Evolutionary conservation across 2,329 filamentous ascomycete genomes (phyloP), one percentile per base, ranked within the genome.

Genomic region (Cytospora paraplurivora): DNA sequence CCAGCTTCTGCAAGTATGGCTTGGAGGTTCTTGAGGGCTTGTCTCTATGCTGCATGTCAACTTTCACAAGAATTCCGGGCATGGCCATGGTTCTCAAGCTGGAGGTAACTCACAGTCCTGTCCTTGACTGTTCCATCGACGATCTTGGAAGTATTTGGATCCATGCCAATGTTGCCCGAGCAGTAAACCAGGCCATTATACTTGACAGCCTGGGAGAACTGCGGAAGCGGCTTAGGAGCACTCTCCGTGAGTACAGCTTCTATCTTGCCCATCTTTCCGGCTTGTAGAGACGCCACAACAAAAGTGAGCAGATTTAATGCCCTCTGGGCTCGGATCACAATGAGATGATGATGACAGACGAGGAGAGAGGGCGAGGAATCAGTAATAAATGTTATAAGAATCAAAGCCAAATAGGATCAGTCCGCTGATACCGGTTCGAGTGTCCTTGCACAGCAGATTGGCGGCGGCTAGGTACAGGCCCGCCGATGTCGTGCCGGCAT

Each of bases 181-280:
- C 87, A 89, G 77, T 89, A 91, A n/a, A 91, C 85, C 73, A 88
- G 83, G 69, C 86, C 87, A 70, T 87, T 85, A 73, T 81, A 81
- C 67, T 84, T 80, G 68, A 88, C 78, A 49, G 85, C 86, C 70
- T 89, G 84, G 3, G 81, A 85, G 73, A 86, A 83, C 69, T 86
- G 81, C 0, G 82, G 82, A 49, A 84, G 73, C 32, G 83, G 81
- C 66, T 77, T 75, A 37, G 80, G 83, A 12, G 82, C 80, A 67
- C 81, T 81, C 56, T 75, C 71, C 17, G 81, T 83, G 52, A 76
- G 69, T 37, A 84, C 76, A 37, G 72, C 72, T 61, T 74, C 71
- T n/a, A 51, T 37, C 50, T 64, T 64, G 62, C 52, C 47, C 57
- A 63, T 61, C 17, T 51, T 66, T 49, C 7, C 33, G n/a, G 33